These are phyloP conservation scores for Starmerella riodocensis DNA, from an alignment of 805 yeast genomes.

Conservation along the genomic window DNA sequence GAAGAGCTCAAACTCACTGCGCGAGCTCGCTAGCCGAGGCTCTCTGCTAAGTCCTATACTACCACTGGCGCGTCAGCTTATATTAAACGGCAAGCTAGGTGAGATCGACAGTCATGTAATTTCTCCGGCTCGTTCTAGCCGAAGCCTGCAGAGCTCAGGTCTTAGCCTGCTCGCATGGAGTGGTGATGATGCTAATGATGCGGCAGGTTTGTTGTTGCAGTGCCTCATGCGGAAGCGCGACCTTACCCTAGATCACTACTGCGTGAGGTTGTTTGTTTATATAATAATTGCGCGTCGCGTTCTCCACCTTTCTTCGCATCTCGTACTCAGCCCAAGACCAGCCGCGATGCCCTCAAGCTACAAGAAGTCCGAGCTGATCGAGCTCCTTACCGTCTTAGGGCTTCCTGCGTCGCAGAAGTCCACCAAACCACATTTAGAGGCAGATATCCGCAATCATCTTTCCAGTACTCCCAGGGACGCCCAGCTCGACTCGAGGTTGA, in stretches of 20 bases:
- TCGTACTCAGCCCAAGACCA: neutral
- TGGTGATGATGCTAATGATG: no score
- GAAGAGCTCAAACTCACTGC: no score
- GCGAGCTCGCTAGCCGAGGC: no score
- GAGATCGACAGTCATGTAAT: no score
- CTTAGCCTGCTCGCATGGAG: no score
- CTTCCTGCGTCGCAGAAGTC: neutral
- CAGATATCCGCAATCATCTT: slow-evolving; percentile 3
- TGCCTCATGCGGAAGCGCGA: neutral
- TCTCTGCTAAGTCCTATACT: no score
- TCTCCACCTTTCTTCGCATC: neutral
- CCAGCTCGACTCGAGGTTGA: slow-evolving; percentile 1
- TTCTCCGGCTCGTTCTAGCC: no score
- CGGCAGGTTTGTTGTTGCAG: neutral
- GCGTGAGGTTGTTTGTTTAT: neutral
- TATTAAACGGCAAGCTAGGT: no score
- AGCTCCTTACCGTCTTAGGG: slow-evolving; percentile 5
- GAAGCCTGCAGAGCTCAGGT: no score
- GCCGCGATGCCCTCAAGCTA: slow-evolving; percentile 1
- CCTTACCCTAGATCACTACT: neutral
- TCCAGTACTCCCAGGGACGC: slow-evolving; percentile 3
- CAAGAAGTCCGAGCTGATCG: slow-evolving; percentile 7
- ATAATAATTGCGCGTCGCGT: slow-evolving; percentile 5
- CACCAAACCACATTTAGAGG: slow-evolving; percentile 8
- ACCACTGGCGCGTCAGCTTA: no score